A percentile compares a stretch with the other conserved stretches of the same genome.
phyloP scores from a whole-genome alignment of 2,329 filamentous ascomycete species.

The Ascochyta fabae region DNA sequence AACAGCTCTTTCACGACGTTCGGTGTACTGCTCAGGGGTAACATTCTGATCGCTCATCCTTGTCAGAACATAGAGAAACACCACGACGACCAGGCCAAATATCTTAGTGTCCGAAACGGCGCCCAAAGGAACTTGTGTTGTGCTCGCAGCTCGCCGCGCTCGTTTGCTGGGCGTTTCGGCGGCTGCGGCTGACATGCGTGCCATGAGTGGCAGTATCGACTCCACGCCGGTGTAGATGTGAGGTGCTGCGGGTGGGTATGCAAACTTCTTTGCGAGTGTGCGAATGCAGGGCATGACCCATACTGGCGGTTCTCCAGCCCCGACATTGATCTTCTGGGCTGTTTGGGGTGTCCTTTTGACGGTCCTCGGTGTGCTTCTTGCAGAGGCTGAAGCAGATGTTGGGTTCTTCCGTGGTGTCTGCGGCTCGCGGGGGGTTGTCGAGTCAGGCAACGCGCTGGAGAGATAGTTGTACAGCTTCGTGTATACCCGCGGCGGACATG shows the following conservation, averaged over 20 bases:
- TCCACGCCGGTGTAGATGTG: constrained; percentile 77
- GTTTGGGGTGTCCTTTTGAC: constrained; percentile 32
- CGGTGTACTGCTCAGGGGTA: constrained; percentile 40
- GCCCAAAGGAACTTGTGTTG: constrained; percentile 4
- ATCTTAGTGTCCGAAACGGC: constrained; percentile 30
- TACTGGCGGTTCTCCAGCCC: constrained; percentile 32
- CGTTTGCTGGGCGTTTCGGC: constrained; percentile 52
- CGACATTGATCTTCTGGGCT: constrained; percentile 20
- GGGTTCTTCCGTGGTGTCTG: constrained; percentile 42
- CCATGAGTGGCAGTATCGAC: constrained; percentile 55
- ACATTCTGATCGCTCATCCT: constrained; percentile 47
- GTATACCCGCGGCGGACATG: constrained; percentile 64
- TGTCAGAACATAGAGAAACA: constrained; percentile 66
- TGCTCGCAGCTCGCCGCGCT: constrained; percentile 53
- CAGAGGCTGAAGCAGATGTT: constrained; percentile 28
- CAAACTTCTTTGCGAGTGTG: constrained; percentile 67
- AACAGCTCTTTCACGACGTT: constrained; percentile 53
- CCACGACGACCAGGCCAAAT: constrained; percentile 62
- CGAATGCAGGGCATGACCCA: constrained; percentile 77
- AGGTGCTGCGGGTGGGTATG: constrained; percentile 67
- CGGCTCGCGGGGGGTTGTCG: constrained; percentile 31
- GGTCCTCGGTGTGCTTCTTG: constrained; percentile 37
- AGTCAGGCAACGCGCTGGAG: constrained; percentile 69
- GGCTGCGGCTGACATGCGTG: constrained; percentile 36
- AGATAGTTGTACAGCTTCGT: constrained; percentile 83